Conservation (phyloP, 2,329 filamentous ascomycete genomes). For the Drechslerella dactyloides region DNA sequence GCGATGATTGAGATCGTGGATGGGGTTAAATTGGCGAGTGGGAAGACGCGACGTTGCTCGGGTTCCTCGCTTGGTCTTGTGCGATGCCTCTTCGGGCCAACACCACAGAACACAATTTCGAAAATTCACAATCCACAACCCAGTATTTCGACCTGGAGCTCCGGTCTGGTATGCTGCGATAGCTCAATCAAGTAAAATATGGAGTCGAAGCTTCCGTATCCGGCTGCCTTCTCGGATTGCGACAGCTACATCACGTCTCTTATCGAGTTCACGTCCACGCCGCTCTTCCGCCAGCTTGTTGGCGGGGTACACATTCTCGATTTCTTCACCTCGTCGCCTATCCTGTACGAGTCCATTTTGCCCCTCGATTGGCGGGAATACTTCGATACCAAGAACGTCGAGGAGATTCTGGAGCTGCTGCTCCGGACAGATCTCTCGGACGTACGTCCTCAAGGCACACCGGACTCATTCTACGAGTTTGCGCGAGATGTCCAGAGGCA, state of each 20-base stretch:
- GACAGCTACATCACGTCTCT: slow-evolving; percentile 82
- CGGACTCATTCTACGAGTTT: slow-evolving; percentile 46
- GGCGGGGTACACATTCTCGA: slow-evolving; percentile 97
- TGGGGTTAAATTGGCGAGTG: slow-evolving; percentile 14
- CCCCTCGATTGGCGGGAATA: slow-evolving; percentile 82
- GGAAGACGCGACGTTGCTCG: slow-evolving; percentile 47
- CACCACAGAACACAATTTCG: background rate
- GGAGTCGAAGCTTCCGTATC: slow-evolving; percentile 32
- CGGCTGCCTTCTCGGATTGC: slow-evolving; percentile 65
- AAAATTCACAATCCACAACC: background rate
- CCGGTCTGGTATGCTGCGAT: slow-evolving; percentile 4
- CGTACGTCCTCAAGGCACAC: slow-evolving; percentile 68
- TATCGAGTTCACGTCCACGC: slow-evolving; percentile 74
- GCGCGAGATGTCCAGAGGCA: slow-evolving; percentile 52
- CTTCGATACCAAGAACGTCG: slow-evolving; percentile 72
- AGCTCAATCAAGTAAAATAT: slow-evolving; percentile 7
- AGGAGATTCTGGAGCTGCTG: slow-evolving; percentile 79
- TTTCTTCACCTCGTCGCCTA: slow-evolving; percentile 83
- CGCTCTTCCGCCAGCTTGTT: slow-evolving; percentile 84
- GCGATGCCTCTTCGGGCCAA: slow-evolving; percentile 9
- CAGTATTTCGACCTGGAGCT: background rate
- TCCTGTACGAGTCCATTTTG: slow-evolving; percentile 76
- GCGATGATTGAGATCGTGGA: slow-evolving; percentile 9
- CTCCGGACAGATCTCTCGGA: slow-evolving; percentile 63
- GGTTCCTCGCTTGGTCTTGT: slow-evolving; percentile 5